These are phyloP conservation scores for Kwoniella shivajii DNA, from an alignment of 1,284 basidiomycete genomes.

Conservation along the genomic window DNA sequence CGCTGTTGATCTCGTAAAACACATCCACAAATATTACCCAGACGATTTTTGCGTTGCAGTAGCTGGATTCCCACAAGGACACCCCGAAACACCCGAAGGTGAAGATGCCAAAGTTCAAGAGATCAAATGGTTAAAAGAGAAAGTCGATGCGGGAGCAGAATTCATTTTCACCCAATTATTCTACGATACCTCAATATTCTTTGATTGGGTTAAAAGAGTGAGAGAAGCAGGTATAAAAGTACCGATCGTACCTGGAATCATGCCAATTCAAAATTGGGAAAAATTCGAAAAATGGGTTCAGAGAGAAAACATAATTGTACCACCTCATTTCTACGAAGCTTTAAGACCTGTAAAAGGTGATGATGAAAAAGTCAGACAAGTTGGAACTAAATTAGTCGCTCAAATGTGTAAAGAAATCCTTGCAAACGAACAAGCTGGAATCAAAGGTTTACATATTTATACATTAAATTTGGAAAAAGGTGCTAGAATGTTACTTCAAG, in stretches of 20 bases:
- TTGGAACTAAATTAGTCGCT: constrained; percentile 83
- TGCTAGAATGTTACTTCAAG: constrained; percentile 86
- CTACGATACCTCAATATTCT: constrained; percentile 86
- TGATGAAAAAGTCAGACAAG: constrained; percentile 84
- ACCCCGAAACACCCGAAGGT: constrained; percentile 63
- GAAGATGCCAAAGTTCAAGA: constrained; percentile 61
- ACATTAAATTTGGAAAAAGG: constrained; percentile 98
- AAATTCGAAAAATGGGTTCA: constrained; percentile 91
- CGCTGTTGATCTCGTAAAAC: constrained; percentile 84
- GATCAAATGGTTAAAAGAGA: constrained; percentile 81
- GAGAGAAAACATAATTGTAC: constrained; percentile 82
- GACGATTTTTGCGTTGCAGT: constrained; percentile 95
- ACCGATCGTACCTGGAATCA: constrained; percentile 89
- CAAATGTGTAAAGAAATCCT: constrained; percentile 84
- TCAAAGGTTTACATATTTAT: constrained; percentile 90
- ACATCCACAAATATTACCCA: constrained; percentile 77
- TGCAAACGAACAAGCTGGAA: constrained; percentile 69
- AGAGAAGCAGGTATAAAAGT: constrained; percentile 84
- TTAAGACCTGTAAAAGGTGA: constrained; percentile 89
- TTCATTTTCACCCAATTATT: constrained; percentile 98
- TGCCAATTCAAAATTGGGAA: constrained; percentile 97
- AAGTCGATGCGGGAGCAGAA: constrained; percentile 92
- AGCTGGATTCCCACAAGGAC: constrained; percentile 80
- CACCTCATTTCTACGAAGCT: constrained; percentile 73
- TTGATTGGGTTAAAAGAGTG: constrained; percentile 80